Evolutionary conservation across 1,284 basidiomycete genomes (phyloP).

Genomic region (Ceratobasidium papillatum): DNA sequence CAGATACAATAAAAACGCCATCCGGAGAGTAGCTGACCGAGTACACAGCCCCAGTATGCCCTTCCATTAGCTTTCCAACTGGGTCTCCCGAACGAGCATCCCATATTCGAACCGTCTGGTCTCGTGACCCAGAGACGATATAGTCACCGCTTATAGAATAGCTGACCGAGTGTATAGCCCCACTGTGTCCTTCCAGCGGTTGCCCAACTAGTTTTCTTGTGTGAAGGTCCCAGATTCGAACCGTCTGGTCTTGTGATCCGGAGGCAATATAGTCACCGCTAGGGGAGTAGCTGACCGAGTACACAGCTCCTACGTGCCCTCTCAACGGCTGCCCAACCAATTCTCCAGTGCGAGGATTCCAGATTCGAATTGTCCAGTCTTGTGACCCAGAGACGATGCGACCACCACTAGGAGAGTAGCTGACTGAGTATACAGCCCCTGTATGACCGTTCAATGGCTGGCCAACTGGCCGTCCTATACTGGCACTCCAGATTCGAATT

Average conservation of each 20-base stretch:
- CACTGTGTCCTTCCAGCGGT: neutral
- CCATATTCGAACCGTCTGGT: slow-evolving; percentile 29
- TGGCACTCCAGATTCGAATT: neutral
- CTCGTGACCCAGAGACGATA: slow-evolving; percentile 20
- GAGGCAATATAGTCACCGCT: slow-evolving; percentile 6
- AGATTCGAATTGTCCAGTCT: neutral
- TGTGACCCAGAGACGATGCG: neutral
- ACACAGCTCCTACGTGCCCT: slow-evolving; percentile 1
- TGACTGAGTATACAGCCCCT: neutral
- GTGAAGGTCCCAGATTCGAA: slow-evolving; percentile 2
- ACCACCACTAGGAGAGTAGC: neutral
- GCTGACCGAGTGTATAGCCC: neutral
- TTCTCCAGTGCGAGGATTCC: neutral
- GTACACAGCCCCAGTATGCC: neutral
- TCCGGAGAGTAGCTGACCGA: slow-evolving; percentile 30
- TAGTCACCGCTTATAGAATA: slow-evolving; percentile 11
- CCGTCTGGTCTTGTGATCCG: neutral
- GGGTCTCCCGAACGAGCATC: neutral
- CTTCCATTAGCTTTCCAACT: neutral
- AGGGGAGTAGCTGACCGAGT: slow-evolving; percentile 8
- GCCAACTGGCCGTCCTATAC: neutral
- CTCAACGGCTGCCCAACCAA: neutral
- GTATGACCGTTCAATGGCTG: neutral
- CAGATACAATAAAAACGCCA: slow-evolving; percentile 21
- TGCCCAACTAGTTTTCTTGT: neutral